Base-by-base conservation (phyloP, 306 rosid genomes). In the Lablab purpureus region DNA sequence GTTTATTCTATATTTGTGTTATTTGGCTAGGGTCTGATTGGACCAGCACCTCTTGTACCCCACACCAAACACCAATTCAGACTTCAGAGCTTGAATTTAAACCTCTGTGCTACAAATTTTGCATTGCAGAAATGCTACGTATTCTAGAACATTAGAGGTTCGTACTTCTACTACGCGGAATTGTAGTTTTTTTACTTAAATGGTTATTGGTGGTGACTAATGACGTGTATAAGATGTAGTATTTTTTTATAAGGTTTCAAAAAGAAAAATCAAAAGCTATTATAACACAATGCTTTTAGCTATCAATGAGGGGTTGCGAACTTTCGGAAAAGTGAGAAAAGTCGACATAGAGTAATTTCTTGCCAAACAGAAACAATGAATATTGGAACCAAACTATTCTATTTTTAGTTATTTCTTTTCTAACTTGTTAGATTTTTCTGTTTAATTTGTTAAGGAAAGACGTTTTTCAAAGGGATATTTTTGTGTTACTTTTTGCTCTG, bases 31-130 rank as follows among this genome's bases (percentile, higher is more conserved):
- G 55, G 67, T 37, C 74, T n/a, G 34, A 32, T 36, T 25, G 59
- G 40, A 27, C 68, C 58, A 11, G 21, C 32, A 3, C 45, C 64
- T 45, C 18, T 14, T 30, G 60, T 28, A 32, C 10, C 11, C 69
- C 46, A 37, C 52, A n/a, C n/a, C n/a, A n/a, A n/a, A n/a, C n/a
- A 27, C 68, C 13, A 21, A 13, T 18, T 36, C 13, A 23, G 37
- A 28, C 3, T 65, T 50, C 73, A 0, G 25, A 5, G 17, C 56
- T 41, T 34, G 27, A 76, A 50, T 36, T 49, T 22, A 23, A 65
- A 76, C 64, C 1, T 52, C 63, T 75, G 32, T 75, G 49, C 17
- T 32, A 21, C 71, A 46, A 65, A 34, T 36, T 66, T 51, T 66
- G 56, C 18, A 17, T 11, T 66, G 32, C 49, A 22, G 10, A 13